These are phyloP conservation scores for Phytophthora sp. DNA, from an alignment of 352 stramenopile genomes.

Conservation along the genomic window DNA sequence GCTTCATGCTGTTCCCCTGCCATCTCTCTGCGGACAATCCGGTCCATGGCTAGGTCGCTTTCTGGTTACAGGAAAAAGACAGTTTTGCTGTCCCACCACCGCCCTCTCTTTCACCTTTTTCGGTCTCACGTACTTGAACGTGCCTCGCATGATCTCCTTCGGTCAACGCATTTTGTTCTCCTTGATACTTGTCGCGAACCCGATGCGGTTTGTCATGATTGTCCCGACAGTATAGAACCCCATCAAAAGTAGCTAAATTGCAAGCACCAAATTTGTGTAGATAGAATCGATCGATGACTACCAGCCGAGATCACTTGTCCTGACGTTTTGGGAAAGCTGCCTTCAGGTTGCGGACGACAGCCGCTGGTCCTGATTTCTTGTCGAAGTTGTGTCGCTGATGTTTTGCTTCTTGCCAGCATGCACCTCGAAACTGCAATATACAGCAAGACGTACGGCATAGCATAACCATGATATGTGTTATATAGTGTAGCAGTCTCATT, in stretches of 20 bases:
- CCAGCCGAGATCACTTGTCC: constrained; percentile 5
- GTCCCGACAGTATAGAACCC: constrained; percentile 15
- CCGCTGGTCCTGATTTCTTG: constrained; percentile 2
- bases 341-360: constrained; percentile 11
- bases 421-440: background rate
- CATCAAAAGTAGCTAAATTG: constrained; percentile 9
- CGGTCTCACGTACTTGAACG: background rate
- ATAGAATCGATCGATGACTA: constrained; percentile 20
- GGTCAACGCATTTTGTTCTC: constrained; percentile 1
- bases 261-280: constrained; percentile 13
- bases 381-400: background rate
- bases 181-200: background rate
- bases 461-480: background rate
- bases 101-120: background rate
- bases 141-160: background rate
- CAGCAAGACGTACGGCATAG: constrained; percentile 1
- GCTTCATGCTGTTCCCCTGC: constrained; percentile 5
- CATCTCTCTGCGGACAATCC: background rate
- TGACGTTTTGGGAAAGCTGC: constrained; percentile 6
- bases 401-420: constrained; percentile 12
- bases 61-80: constrained; percentile 8
- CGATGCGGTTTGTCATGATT: constrained; percentile 13
- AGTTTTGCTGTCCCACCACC: constrained; percentile 8
- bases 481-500: background rate
- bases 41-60: background rate